These are phyloP conservation scores for Lagenaria siceraria DNA, from an alignment of 306 rosid species.

Conservation along the genomic window DNA sequence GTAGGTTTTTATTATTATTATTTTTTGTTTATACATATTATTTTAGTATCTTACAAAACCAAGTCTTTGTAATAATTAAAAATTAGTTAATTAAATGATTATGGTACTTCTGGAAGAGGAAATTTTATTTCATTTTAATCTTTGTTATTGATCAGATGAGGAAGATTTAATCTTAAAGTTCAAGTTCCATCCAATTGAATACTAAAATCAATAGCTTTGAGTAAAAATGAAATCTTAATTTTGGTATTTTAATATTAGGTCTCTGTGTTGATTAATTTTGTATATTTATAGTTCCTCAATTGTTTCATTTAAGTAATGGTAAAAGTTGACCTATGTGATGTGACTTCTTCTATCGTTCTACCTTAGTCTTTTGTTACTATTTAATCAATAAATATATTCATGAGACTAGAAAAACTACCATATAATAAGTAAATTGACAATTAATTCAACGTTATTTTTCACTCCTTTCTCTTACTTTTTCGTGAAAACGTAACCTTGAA, in stretches of 20 bases:
- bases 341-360: background rate
- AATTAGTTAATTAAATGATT: background rate
- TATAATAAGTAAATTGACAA: background rate
- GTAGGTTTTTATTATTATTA: background rate
- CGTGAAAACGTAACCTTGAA: too few species aligned
- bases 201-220: background rate
- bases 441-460: too few species aligned
- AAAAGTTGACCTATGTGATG: background rate
- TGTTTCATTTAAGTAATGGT: background rate
- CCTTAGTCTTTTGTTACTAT: background rate
- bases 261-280: background rate
- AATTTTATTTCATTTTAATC: background rate
- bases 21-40: background rate
- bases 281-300: background rate
- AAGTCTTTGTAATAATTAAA: background rate
- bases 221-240: background rate
- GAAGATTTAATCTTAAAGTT: background rate
- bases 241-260: background rate
- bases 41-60: background rate
- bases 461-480: too few species aligned
- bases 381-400: background rate
- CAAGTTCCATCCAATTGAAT: background rate
- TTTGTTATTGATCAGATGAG: background rate
- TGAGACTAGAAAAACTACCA: background rate
- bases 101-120: background rate